phyloP scores from a whole-genome alignment of 495 filamentous ascomycete genomes.

The Cercophora newfieldiana region DNA sequence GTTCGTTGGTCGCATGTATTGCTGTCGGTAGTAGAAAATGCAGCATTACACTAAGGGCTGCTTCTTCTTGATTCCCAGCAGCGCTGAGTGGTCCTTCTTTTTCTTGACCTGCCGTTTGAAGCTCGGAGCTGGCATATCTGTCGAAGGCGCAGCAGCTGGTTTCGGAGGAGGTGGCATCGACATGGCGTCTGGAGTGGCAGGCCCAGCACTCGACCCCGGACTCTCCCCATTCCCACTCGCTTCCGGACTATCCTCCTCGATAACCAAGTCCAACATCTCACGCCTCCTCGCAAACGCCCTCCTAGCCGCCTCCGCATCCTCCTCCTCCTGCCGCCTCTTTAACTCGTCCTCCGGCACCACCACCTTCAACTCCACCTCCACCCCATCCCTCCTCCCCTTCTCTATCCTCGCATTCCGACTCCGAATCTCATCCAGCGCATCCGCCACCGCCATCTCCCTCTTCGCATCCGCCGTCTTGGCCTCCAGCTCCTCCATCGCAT shows the following conservation, averaged over 20 bases:
- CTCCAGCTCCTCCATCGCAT: conserved; percentile 88
- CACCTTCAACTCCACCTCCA: conserved; percentile 48
- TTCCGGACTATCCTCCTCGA: conserved; percentile 43
- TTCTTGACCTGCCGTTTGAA: conserved; percentile 81
- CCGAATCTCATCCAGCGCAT: conserved; percentile 93
- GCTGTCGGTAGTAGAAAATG: neutral
- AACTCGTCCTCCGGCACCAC: conserved; percentile 49
- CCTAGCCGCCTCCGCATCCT: conserved; percentile 83
- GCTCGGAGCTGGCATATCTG: conserved; percentile 56
- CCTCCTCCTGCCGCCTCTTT: conserved; percentile 66
- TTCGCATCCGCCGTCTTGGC: conserved; percentile 88
- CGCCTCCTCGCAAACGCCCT: conserved; percentile 64
- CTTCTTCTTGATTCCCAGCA: conserved; percentile 93
- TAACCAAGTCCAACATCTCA: conserved; percentile 49
- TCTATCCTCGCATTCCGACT: conserved; percentile 86
- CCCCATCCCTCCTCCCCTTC: conserved; percentile 62
- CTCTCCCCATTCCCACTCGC: conserved; percentile 3
- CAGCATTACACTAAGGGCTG: conserved; percentile 45
- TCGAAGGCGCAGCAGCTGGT: conserved; percentile 28
- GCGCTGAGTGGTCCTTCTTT: conserved; percentile 72
- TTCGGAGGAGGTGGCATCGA: conserved; percentile 28
- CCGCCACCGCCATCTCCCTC: conserved; percentile 94
- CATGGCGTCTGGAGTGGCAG: conserved; percentile 32
- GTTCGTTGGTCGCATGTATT: neutral
- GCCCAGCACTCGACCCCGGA: conserved; percentile 15